phyloP scores from a whole-genome alignment of 1,139 yeast genomes.

The Geotrichum australiense region DNA sequence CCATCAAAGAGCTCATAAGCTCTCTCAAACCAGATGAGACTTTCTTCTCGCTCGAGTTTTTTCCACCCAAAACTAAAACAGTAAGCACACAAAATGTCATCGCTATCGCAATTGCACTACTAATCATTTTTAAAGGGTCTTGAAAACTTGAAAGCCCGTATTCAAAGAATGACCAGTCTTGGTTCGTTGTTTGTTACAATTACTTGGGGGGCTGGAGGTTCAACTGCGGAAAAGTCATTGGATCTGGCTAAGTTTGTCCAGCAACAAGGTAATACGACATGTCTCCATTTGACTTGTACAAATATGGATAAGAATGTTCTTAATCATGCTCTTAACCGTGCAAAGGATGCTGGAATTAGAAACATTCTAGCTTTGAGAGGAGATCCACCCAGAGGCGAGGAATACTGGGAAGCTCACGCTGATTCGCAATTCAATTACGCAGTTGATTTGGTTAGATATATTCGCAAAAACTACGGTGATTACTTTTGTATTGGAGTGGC shows the following conservation, averaged over 20 bases:
- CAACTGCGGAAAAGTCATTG: constrained; percentile 79
- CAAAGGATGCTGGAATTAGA: constrained; percentile 70
- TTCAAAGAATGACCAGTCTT: constrained; percentile 79
- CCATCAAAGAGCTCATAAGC: constrained; percentile 51
- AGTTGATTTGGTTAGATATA: constrained; percentile 75
- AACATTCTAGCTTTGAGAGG: constrained; percentile 92
- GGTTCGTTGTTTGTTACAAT: constrained; percentile 87
- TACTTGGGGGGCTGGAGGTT: constrained; percentile 99
- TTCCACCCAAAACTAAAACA: constrained; percentile 91
- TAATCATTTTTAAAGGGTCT: constrained; percentile 44
- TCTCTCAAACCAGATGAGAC: constrained; percentile 46
- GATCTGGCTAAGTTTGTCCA: constrained; percentile 75
- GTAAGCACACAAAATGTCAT: constrained; percentile 34
- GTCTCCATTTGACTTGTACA: constrained; percentile 93
- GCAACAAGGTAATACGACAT: constrained; percentile 73
- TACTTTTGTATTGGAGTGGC: constrained; percentile 87
- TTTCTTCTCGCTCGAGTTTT: constrained; percentile 85
- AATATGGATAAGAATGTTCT: constrained; percentile 73
- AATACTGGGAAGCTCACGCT: constrained; percentile 45
- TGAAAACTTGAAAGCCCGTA: constrained; percentile 74
- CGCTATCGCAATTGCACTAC: constrained; percentile 15
- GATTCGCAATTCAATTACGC: constrained; percentile 60
- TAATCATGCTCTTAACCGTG: constrained; percentile 67
- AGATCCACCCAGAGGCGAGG: constrained; percentile 87
- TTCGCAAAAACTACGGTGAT: constrained; percentile 59